Base-by-base conservation (phyloP, 306 rosid species). In the Parietaria judaica region DNA sequence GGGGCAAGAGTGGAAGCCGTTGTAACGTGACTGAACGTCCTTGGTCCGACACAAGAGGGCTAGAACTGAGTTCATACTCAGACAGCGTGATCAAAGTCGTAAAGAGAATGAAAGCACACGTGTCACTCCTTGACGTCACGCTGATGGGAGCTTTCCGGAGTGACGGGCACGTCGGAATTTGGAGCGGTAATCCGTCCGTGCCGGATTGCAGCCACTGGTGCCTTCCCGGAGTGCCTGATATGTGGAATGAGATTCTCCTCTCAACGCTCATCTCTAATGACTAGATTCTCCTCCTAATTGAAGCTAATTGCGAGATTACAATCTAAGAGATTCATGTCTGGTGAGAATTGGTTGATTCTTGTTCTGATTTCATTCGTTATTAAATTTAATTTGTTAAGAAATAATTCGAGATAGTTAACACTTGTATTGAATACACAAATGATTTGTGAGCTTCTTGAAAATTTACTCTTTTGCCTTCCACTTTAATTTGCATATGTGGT, bases 131-230 rank as follows among this genome's bases (percentile, higher is more conserved):
- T 55, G 81, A 82, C 11, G 89, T 88, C 14, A 92, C 99, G 8
- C 83, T 79, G 11, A 80, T 92, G 95, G 83, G 72, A 54, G 84
- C 96, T 46, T 80, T 75, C 61, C 79, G 99, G 44, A 80, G 90
- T 1, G 96, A 92, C 66, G 99, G 88, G 4, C 96, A 88, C 41
- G 95, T 84, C 23, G 95, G 99, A 6, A 58, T 69, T 15, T 88
- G 96, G 90, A 83, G 88, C 58, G 87, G 80, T 60, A 76, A 86
- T 38, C 94, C 99, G 11, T 80, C 88, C 3, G 84, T 88, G 7
- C 80, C 86, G 6, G 96, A 92, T 62, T 92, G 99, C 68, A 92
- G 96, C 83, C 99, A 92, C 71, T 92, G 98, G 98, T 92, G 96
- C 71, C 83, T 88, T 6, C 98, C 98, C 0, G 98, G 98, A 47